Conservation (phyloP, 179 eudicot genomes). For the Gypsophila paniculata region DNA sequence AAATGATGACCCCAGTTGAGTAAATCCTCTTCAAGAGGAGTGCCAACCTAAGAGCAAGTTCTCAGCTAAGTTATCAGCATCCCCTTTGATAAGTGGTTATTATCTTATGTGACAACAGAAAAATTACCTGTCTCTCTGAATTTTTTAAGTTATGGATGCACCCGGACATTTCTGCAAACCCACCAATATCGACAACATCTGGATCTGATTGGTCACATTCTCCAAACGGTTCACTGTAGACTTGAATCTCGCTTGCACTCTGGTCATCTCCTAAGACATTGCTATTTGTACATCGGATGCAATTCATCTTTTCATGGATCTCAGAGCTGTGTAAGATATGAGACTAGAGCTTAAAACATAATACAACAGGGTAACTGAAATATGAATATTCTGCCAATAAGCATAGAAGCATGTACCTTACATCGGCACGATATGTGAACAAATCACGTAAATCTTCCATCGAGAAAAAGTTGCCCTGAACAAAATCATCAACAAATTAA, state of each 20-base stretch:
- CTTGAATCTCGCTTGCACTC: constrained; percentile 16
- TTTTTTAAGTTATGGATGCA: constrained; percentile 56
- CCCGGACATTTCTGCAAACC: constrained; percentile 83
- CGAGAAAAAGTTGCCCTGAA: constrained; percentile 80
- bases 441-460: constrained; percentile 89
- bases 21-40: constrained; percentile 93
- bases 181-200: constrained; percentile 84
- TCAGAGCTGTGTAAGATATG: constrained; percentile 57
- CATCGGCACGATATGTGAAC: constrained; percentile 66
- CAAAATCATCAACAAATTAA: constrained; percentile 15
- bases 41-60: constrained; percentile 55
- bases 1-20: constrained; percentile 94
- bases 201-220: constrained; percentile 35
- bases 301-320: constrained; percentile 92
- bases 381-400: constrained; percentile 10
- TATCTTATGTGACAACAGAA: neutral
- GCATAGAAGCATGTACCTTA: constrained; percentile 39
- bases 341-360: neutral
- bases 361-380: constrained; percentile 7
- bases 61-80: constrained; percentile 11
- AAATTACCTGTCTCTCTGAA: constrained; percentile 83
- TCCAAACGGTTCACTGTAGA: constrained; percentile 26
- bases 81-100: neutral
- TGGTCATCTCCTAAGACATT: constrained; percentile 24
- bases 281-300: constrained; percentile 58